Base-by-base conservation (phyloP, 2,329 filamentous ascomycete genomes). In the Botrytis deweyae region DNA sequence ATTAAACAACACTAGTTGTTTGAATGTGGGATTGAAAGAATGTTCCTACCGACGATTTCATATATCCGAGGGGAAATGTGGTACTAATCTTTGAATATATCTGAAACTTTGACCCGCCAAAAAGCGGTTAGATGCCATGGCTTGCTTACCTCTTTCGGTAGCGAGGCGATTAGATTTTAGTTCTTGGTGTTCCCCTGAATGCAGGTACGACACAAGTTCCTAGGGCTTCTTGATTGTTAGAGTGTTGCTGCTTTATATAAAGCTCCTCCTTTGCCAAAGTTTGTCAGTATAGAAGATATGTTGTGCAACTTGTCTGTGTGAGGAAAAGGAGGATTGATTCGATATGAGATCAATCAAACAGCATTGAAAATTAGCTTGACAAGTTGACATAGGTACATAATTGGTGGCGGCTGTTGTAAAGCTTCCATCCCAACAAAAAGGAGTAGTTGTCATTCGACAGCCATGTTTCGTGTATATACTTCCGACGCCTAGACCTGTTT, bases 51-150 rank as follows among this genome's bases (percentile, higher is more conserved):
- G 25, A 64, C 12, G 36, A 62, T 62, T 40, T 40, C 59, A 40
- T 62, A 64, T 44, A 64, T 63, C 12, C 14, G 62, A 64, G 62
- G 62, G 38, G 62, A 64, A 64, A 64, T 64, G 22, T n/a, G 36
- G 61, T 42, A 40, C 36, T 40, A 62, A 62, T 40, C 22, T 62
- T 33, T 40, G 38, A 49, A 44, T 66, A 66, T 66, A 52, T n/a
- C 22, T 52, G 64, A 67, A 67, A 52, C 44, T 40, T 7, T 20
- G 44, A 52, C 8, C 64, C 64, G 36, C 44, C 16, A 16, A 52
- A 38, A 67, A 52, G 64, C 44, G 44, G 64, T 52, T 67, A 52
- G 20, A 38, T 38, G 44, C 22, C 44, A 52, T 38, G 22, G 16
- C 44, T 52, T 64, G n/a, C 52, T 63, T 63, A 40, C 22, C 36